Conservation (phyloP, 2,329 filamentous ascomycete genomes). For the Mycosphaerelloides madeirae region DNA sequence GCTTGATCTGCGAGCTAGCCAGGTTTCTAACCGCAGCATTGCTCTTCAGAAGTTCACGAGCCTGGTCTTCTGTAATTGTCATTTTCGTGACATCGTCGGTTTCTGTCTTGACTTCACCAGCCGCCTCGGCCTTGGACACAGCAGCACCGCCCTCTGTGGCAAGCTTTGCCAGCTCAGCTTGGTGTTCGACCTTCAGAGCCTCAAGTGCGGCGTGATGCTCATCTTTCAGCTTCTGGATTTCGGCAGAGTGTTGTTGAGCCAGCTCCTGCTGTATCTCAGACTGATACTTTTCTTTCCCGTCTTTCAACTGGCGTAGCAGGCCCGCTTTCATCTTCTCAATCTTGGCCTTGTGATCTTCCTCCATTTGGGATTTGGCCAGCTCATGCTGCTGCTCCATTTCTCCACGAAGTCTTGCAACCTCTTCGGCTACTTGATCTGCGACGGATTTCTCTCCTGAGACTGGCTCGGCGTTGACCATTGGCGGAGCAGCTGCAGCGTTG, state of each 20-base stretch:
- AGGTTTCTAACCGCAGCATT: conserved; percentile 49
- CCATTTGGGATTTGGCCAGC: conserved; percentile 41
- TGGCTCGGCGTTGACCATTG: conserved; percentile 19
- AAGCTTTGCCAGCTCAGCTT: conserved; percentile 34
- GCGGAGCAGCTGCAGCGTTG: conserved; percentile 22
- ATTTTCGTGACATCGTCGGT: conserved; percentile 24
- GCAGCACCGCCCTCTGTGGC: conserved; percentile 34
- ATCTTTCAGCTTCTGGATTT: conserved; percentile 45
- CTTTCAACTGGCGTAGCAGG: conserved; percentile 63
- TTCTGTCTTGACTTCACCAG: conserved; percentile 33
- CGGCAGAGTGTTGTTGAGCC: conserved; percentile 42
- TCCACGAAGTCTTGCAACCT: conserved; percentile 36
- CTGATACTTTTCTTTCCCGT: conserved; percentile 36
- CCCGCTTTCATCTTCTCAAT: conserved; percentile 65
- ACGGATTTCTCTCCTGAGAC: conserved; percentile 32
- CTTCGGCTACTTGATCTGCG: conserved; percentile 46
- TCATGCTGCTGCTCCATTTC: conserved; percentile 36
- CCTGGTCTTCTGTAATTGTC: conserved; percentile 46
- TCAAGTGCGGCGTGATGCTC: conserved; percentile 44
- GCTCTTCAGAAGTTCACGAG: conserved; percentile 46
- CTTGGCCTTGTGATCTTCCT: conserved; percentile 50
- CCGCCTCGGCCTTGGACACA: conserved; percentile 32
- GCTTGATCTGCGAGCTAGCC: conserved; percentile 55
- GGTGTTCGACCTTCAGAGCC: conserved; percentile 34
- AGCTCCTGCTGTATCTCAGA: conserved; percentile 35